Percentiles rank a stretch among this genome's conserved stretches.
Conservation (phyloP, 2,329 filamentous ascomycete genomes). For the Aotearoamyces nothofagi region DNA sequence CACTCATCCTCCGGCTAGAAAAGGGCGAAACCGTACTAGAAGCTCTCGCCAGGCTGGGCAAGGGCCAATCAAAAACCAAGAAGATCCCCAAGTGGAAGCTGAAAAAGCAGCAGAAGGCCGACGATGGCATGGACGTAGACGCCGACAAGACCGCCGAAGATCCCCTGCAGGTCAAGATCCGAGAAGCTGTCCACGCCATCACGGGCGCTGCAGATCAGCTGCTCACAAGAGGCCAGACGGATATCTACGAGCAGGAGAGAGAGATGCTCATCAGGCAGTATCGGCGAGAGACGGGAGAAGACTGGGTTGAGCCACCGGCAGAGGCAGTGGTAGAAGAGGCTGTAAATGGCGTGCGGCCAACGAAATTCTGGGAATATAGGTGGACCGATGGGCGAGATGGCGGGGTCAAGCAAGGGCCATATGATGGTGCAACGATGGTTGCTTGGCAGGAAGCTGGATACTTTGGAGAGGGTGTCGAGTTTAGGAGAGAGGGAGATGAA, state of each 20-base stretch:
- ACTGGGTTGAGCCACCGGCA: conserved; percentile 50
- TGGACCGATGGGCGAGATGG: conserved; percentile 84
- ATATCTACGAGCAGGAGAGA: conserved; percentile 84
- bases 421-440: conserved; percentile 71
- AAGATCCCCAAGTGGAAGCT: conserved; percentile 53
- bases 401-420: conserved; percentile 70
- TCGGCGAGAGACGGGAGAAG: conserved; percentile 69
- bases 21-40: conserved; percentile 77
- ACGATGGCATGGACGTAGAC: conserved; percentile 58
- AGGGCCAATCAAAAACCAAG: conserved; percentile 42
- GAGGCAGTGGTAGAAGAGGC: conserved; percentile 19
- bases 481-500: conserved; percentile 41
- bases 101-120: conserved; percentile 47
- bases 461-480: conserved; percentile 81
- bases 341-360: conserved; percentile 6
- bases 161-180: conserved; percentile 52
- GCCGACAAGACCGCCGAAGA: conserved; percentile 39
- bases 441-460: conserved; percentile 88
- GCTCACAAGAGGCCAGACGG: conserved; percentile 64
- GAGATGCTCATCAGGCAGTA: conserved; percentile 76
- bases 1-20: conserved; percentile 59
- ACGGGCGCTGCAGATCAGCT: conserved; percentile 84
- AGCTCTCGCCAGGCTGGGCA: conserved; percentile 68
- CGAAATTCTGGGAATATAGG: conserved; percentile 70
- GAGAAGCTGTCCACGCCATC: conserved; percentile 62